Evolutionary conservation across 768 basidiomycete species (phyloP).

Genomic region (Tulasnella sp.): DNA sequence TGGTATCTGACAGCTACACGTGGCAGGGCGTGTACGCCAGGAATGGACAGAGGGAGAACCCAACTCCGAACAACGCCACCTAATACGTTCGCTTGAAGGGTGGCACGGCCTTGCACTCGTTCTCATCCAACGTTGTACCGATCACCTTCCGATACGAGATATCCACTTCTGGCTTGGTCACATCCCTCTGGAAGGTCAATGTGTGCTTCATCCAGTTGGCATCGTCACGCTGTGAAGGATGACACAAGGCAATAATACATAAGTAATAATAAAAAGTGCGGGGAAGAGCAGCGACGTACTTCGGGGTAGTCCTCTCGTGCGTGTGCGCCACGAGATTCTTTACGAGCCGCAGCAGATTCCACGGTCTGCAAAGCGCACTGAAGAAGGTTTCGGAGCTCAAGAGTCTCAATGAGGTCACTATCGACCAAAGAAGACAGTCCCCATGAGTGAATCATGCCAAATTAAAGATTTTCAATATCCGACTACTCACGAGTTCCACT

Average conservation of each 20-base stretch:
- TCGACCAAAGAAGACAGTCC: slow-evolving; percentile 1
- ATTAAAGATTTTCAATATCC: no score
- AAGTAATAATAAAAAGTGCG: neutral
- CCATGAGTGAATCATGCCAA: neutral
- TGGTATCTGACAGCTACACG: no score
- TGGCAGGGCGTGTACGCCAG: no score
- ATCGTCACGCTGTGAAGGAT: slow-evolving; percentile 65
- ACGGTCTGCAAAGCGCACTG: slow-evolving; percentile 96
- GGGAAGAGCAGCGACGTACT: slow-evolving; percentile 32
- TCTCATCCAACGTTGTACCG: slow-evolving; percentile 78
- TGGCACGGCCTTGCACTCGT: slow-evolving; percentile 92
- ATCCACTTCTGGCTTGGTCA: slow-evolving; percentile 66
- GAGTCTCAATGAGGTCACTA: slow-evolving; percentile 92
- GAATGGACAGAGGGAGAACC: no score
- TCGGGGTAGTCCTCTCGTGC: slow-evolving; percentile 98
- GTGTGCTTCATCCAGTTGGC: slow-evolving; percentile 82
- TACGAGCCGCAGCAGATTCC: slow-evolving; percentile 81
- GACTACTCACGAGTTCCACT: slow-evolving; percentile 89
- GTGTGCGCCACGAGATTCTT: slow-evolving; percentile 97
- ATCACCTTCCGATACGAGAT: slow-evolving; percentile 87
- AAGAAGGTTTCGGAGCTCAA: slow-evolving; percentile 91
- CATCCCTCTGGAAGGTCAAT: slow-evolving; percentile 81
- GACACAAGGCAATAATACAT: neutral
- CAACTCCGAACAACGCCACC: neutral
- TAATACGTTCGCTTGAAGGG: slow-evolving; percentile 96